These are phyloP conservation scores for Pelargonium myrrhifolium DNA, from an alignment of 441 rosid species.

Conservation along the genomic window DNA sequence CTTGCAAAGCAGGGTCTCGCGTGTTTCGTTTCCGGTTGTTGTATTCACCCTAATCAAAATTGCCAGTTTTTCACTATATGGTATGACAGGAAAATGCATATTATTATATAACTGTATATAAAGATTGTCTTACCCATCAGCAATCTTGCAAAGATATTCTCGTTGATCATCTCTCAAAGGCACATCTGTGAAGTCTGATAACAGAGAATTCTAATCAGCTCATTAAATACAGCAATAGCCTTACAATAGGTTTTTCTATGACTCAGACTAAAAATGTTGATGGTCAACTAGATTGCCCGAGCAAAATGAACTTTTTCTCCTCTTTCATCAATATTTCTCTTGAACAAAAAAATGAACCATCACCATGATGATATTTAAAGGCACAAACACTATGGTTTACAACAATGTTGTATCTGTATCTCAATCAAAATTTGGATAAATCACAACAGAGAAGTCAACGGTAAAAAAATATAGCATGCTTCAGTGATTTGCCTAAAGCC, in stretches of 20 bases:
- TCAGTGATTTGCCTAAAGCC: no score
- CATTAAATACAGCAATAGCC: not conserved
- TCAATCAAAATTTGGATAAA: no score
- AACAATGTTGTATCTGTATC: no score
- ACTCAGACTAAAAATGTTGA: not conserved
- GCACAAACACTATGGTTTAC: no score
- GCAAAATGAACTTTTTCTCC: no score
- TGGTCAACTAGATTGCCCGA: no score
- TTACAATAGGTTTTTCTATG: not conserved
- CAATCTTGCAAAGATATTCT: conserved; percentile 55
- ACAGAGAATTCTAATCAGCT: conserved; percentile 8
- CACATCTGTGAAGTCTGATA: conserved; percentile 50
- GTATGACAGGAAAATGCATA: not conserved
- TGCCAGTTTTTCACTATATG: not conserved
- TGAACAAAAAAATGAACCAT: no score
- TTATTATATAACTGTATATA: conserved; percentile 1
- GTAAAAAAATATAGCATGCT: no score
- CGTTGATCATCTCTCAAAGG: conserved; percentile 1
- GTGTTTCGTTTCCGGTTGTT: conserved; percentile 67
- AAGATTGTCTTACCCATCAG: conserved; percentile 54
- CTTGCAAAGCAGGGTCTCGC: conserved; percentile 69
- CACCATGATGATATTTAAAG: no score
- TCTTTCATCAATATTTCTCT: no score
- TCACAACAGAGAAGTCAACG: no score
- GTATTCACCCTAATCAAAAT: conserved; percentile 49